phyloP scores from a whole-genome alignment of 1,284 basidiomycete species.

The Thecaphora thlaspeos region DNA sequence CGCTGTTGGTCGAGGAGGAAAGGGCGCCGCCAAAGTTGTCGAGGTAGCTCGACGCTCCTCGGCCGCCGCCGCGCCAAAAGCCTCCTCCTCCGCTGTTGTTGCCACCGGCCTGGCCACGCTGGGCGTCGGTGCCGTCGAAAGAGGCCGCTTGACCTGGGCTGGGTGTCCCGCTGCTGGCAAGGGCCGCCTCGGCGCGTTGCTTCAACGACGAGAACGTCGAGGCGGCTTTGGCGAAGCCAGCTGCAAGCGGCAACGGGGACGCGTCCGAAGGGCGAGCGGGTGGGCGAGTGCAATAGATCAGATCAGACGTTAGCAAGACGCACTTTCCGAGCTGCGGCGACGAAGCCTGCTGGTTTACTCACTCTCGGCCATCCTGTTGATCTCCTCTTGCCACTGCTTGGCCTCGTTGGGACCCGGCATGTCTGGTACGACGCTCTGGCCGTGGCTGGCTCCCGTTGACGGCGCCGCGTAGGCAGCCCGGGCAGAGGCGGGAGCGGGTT shows the following conservation, averaged over 20 bases:
- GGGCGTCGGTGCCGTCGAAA: too few relatives aligned
- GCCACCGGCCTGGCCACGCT: too few relatives aligned
- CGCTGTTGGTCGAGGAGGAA: background rate
- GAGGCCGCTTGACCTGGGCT: background rate
- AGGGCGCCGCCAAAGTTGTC: slow-evolving; percentile 12
- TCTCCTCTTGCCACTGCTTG: slow-evolving; percentile 48
- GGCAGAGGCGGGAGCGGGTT: background rate
- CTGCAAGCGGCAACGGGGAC: background rate
- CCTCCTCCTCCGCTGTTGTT: background rate
- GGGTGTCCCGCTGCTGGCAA: slow-evolving; percentile 3
- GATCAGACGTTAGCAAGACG: too few relatives aligned
- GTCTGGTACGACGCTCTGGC: slow-evolving; percentile 29
- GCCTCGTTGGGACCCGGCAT: slow-evolving; percentile 47
- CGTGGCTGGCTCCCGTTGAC: slow-evolving; percentile 5
- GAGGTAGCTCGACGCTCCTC: slow-evolving; percentile 2
- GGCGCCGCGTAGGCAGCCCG: slow-evolving; percentile 7
- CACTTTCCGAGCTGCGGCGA: too few relatives aligned
- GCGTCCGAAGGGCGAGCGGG: too few relatives aligned
- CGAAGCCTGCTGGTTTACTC: background rate
- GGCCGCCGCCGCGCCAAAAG: background rate
- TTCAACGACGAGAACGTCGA: slow-evolving; percentile 42
- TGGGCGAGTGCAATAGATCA: too few relatives aligned
- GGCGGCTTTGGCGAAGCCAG: slow-evolving; percentile 35
- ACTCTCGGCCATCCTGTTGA: slow-evolving; percentile 44
- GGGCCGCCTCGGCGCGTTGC: slow-evolving; percentile 37